phyloP scores from a whole-genome alignment of 2,329 filamentous ascomycete genomes.

The Volutella citrinella region DNA sequence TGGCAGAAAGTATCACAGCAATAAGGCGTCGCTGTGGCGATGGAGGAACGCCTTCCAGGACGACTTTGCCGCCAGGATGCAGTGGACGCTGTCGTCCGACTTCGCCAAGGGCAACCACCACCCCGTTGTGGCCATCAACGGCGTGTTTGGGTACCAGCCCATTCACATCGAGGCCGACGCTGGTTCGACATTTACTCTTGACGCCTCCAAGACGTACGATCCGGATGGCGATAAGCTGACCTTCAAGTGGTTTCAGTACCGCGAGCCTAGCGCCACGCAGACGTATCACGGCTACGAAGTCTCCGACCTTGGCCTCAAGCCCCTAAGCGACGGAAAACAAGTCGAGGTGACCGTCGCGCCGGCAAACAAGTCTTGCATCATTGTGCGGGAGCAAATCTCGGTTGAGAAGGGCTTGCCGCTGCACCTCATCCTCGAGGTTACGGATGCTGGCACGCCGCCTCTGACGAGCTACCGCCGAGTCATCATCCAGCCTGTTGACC shows the following conservation, averaged over 20 bases:
- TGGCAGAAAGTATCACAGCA: constrained; percentile 23
- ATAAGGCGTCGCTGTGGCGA: constrained; percentile 39
- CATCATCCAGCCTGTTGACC: constrained; percentile 31
- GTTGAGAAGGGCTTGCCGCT: constrained; percentile 43
- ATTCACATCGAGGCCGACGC: constrained; percentile 39
- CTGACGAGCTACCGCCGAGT: constrained; percentile 47
- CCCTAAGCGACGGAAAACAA: constrained; percentile 13
- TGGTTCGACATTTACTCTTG: constrained; percentile 36
- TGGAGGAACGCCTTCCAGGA: constrained; percentile 39
- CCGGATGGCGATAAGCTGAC: constrained; percentile 40
- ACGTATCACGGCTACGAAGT: constrained; percentile 36
- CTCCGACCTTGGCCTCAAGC: constrained; percentile 26
- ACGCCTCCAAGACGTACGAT: constrained; percentile 45
- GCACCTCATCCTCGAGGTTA: constrained; percentile 49
- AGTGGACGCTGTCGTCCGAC: constrained; percentile 30
- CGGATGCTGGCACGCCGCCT: constrained; percentile 38
- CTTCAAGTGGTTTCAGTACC: constrained; percentile 51
- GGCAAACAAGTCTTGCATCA: constrained; percentile 36
- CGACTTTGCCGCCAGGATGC: constrained; percentile 41
- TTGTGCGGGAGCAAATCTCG: constrained; percentile 31
- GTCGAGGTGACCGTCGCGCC: constrained; percentile 36
- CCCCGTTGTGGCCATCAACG: constrained; percentile 42
- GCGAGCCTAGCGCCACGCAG: constrained; percentile 34
- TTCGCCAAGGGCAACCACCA: constrained; percentile 41
- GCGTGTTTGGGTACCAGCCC: constrained; percentile 34